Evolutionary conservation across 1,284 basidiomycete genomes (phyloP).

Genomic region (Bjerkandera adusta): DNA sequence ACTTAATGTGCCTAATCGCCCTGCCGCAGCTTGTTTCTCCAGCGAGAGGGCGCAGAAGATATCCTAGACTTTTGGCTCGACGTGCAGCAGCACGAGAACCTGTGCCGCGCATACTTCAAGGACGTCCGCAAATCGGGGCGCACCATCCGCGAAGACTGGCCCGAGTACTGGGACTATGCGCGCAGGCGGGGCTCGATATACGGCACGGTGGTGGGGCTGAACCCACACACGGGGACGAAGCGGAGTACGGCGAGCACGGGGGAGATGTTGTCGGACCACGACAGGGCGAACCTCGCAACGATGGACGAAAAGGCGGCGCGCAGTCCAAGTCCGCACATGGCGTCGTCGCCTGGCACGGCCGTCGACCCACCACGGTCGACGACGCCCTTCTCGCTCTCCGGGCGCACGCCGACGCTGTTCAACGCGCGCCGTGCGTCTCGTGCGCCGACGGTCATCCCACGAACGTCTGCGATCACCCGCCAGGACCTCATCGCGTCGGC

Average conservation of each 20-base stretch:
- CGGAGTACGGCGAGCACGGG: slow-evolving; percentile 74
- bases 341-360: slow-evolving; percentile 43
- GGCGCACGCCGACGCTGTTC: slow-evolving; percentile 71
- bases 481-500: slow-evolving; percentile 89
- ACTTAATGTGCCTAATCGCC: slow-evolving; percentile 7
- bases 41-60: slow-evolving; percentile 93
- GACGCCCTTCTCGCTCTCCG: slow-evolving; percentile 76
- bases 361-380: slow-evolving; percentile 58
- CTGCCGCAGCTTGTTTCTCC: slow-evolving; percentile 74
- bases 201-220: slow-evolving; percentile 83
- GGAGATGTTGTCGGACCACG: slow-evolving; percentile 63
- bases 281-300: slow-evolving; percentile 54
- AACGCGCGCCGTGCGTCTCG: slow-evolving; percentile 65
- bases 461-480: slow-evolving; percentile 88
- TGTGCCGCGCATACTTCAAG: slow-evolving; percentile 98
- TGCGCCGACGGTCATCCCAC: slow-evolving; percentile 86
- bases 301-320: slow-evolving; percentile 44
- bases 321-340: slow-evolving; percentile 50
- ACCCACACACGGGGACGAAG: slow-evolving; percentile 52
- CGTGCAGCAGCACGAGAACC: slow-evolving; percentile 98
- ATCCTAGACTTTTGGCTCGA: slow-evolving; percentile 99
- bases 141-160: slow-evolving; percentile 94
- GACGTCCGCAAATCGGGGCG: slow-evolving; percentile 93
- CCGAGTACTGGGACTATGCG: slow-evolving; percentile 93
- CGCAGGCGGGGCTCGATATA: slow-evolving; percentile 87